A percentile compares a stretch with the other conserved stretches of the same genome.
Evolutionary conservation across 2,329 filamentous ascomycete species (phyloP).

Genomic region (Venturia effusa): DNA sequence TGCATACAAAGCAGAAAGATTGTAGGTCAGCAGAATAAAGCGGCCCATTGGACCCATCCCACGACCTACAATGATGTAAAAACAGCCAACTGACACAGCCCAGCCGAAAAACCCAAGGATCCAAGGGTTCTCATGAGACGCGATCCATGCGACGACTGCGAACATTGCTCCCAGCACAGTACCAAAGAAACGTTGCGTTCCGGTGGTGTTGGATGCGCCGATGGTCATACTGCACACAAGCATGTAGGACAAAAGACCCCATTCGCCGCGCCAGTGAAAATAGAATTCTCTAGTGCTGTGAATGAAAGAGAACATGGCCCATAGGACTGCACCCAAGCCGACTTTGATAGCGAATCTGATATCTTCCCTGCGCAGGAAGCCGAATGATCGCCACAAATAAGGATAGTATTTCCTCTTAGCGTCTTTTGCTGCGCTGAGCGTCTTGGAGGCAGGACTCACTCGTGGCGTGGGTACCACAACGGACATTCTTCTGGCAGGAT

Average conservation of each 20-base stretch:
- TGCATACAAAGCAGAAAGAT: slow-evolving; percentile 85
- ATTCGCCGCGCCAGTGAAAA: slow-evolving; percentile 84
- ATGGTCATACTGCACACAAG: slow-evolving; percentile 97
- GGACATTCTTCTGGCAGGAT: slow-evolving; percentile 8
- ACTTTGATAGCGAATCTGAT: slow-evolving; percentile 83
- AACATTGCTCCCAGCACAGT: slow-evolving; percentile 71
- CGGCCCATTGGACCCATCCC: slow-evolving; percentile 83
- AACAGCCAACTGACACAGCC: slow-evolving; percentile 69
- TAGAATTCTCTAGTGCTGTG: slow-evolving; percentile 69
- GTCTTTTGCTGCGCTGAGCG: not conserved
- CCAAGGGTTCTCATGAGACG: slow-evolving; percentile 62
- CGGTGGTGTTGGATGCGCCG: slow-evolving; percentile 88
- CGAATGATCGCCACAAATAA: slow-evolving; percentile 41
- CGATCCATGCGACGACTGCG: slow-evolving; percentile 67
- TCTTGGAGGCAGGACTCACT: not conserved
- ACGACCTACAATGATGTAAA: slow-evolving; percentile 77
- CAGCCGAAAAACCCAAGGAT: slow-evolving; percentile 73
- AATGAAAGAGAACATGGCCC: slow-evolving; percentile 82
- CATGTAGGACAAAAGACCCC: slow-evolving; percentile 96
- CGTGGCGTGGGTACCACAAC: slow-evolving; percentile 1
- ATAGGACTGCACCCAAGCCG: slow-evolving; percentile 77
- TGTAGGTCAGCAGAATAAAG: slow-evolving; percentile 92
- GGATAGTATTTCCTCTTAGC: not conserved
- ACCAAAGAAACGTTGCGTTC: slow-evolving; percentile 73
- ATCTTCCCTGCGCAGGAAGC: slow-evolving; percentile 52